A percentile compares a stretch with the other conserved stretches of the same genome.
phyloP scores from a whole-genome alignment of 2,329 filamentous ascomycete genomes.

The Colletotrichum sp. region DNA sequence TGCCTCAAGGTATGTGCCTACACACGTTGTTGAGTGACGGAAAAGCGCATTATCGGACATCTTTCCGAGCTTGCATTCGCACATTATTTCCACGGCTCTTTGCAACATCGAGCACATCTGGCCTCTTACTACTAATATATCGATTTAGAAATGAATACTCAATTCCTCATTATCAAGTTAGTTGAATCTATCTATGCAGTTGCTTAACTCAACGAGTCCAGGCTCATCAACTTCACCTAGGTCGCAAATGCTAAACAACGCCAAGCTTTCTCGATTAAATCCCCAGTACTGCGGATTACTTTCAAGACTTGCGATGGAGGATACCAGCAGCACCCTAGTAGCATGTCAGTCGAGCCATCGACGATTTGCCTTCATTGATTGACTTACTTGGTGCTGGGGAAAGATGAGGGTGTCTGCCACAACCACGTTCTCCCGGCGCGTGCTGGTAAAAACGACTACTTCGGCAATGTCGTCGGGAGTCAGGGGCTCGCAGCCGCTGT shows the following conservation, averaged over 20 bases:
- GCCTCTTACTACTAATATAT: background rate
- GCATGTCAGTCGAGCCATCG: background rate
- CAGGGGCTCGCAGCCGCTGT: slow-evolving; percentile 77
- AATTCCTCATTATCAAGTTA: background rate
- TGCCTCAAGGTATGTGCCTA: too few species aligned
- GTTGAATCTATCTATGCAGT: background rate
- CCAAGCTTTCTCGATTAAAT: background rate
- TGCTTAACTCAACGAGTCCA: background rate
- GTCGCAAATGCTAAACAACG: background rate
- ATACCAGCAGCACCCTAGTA: slow-evolving; percentile 35
- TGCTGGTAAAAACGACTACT: slow-evolving; percentile 84
- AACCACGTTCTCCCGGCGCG: slow-evolving; percentile 87
- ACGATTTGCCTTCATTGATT: background rate
- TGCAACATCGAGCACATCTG: background rate
- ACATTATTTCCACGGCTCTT: background rate
- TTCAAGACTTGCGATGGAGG: slow-evolving; percentile 30
- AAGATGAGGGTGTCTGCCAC: slow-evolving; percentile 87
- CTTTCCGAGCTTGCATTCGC: background rate
- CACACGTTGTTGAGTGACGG: background rate
- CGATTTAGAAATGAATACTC: background rate
- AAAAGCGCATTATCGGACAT: background rate
- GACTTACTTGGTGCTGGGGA: slow-evolving; percentile 84
- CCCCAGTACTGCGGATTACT: too few species aligned
- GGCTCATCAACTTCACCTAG: background rate
- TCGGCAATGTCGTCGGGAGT: slow-evolving; percentile 93